These are phyloP conservation scores for Apostasia ramifera DNA, from an alignment of 106 monocot genomes.

Conservation along the genomic window DNA sequence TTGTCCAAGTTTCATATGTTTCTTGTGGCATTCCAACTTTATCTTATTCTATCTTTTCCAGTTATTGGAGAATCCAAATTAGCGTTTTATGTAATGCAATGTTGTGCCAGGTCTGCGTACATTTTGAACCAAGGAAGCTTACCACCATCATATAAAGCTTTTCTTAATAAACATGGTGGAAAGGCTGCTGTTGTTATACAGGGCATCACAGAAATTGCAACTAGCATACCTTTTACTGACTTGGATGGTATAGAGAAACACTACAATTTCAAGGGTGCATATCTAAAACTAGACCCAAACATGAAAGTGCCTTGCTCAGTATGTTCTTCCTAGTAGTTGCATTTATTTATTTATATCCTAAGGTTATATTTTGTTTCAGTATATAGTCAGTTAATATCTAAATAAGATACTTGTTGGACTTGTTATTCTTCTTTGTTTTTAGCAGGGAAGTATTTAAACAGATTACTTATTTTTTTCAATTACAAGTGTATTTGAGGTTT, in stretches of 20 bases:
- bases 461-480: too few relatives aligned
- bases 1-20: too few relatives aligned
- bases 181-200: conserved; percentile 64
- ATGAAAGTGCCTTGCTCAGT: conserved; percentile 97
- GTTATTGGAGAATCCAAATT: neutral
- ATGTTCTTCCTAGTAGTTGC: conserved; percentile 21
- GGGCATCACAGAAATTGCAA: conserved; percentile 54
- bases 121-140: conserved; percentile 96
- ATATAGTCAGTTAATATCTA: neutral
- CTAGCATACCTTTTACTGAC: conserved; percentile 42
- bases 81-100: neutral
- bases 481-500: too few relatives aligned
- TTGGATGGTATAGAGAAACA: conserved; percentile 59
- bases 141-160: conserved; percentile 76
- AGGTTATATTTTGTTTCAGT: too few relatives aligned
- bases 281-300: conserved; percentile 73
- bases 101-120: conserved; percentile 69
- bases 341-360: neutral
- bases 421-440: too few relatives aligned
- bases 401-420: neutral
- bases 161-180: conserved; percentile 97
- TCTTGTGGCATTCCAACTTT: neutral
- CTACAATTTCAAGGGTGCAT: conserved; percentile 66
- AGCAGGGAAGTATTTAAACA: too few relatives aligned
- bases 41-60: neutral